Percentiles rank a stretch among this genome's conserved stretches.
These are phyloP conservation scores for Ceratocystis papillata DNA, from an alignment of 2,329 filamentous ascomycete species.

Conservation along the genomic window DNA sequence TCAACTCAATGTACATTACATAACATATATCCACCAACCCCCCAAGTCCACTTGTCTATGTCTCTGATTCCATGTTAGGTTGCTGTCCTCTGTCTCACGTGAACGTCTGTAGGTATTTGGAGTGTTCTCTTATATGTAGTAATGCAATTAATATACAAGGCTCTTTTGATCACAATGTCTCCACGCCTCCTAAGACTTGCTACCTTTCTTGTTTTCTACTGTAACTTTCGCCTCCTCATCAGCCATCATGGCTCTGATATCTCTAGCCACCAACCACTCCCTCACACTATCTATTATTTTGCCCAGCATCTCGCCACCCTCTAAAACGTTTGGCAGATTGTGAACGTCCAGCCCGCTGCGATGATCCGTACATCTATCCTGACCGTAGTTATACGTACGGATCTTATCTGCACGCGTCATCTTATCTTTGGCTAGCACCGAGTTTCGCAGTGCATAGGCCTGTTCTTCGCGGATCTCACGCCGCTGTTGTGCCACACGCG, in stretches of 20 bases:
- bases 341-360: slow-evolving; percentile 68
- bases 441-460: slow-evolving; percentile 60
- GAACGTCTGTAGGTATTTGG: not conserved
- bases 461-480: slow-evolving; percentile 78
- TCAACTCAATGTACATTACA: not conserved
- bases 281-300: slow-evolving; percentile 67
- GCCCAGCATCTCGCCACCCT: slow-evolving; percentile 59
- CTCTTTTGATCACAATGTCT: not conserved
- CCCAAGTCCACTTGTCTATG: not conserved
- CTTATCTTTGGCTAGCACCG: slow-evolving; percentile 65
- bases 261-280: slow-evolving; percentile 62
- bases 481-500: slow-evolving; percentile 66
- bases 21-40: not conserved
- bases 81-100: not conserved
- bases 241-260: slow-evolving; percentile 61
- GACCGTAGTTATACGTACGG: slow-evolving; percentile 72
- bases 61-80: not conserved
- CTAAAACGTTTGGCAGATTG: slow-evolving; percentile 69
- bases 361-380: slow-evolving; percentile 78
- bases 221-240: slow-evolving; percentile 41
- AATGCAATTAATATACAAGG: slow-evolving; percentile 17
- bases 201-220: slow-evolving; percentile 23
- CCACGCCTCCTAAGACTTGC: slow-evolving; percentile 19
- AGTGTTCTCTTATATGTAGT: not conserved
- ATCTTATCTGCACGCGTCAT: slow-evolving; percentile 92